A percentile compares a stretch with the other conserved stretches of the same genome.
Conservation (phyloP, 2,329 filamentous ascomycete genomes). For the Cercospora sp. region DNA sequence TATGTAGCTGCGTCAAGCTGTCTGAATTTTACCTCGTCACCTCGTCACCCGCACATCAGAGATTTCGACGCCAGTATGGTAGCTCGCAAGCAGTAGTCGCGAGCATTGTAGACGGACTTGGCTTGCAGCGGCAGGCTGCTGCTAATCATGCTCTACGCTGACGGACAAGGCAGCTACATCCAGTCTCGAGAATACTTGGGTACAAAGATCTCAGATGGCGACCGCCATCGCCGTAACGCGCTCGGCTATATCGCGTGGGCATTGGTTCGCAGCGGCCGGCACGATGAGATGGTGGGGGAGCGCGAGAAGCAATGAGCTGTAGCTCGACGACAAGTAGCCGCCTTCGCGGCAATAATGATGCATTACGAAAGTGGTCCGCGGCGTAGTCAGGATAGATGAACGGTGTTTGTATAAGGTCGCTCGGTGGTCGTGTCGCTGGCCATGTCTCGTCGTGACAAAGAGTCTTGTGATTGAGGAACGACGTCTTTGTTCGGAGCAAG, state of each 20-base stretch:
- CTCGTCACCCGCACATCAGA: background rate
- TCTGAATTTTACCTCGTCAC: background rate
- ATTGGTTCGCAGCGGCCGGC: conserved; percentile 9
- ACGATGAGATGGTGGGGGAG: conserved; percentile 1
- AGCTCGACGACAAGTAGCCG: background rate
- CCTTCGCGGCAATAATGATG: background rate
- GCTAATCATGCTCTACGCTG: background rate
- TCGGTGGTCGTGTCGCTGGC: background rate
- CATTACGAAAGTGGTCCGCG: background rate
- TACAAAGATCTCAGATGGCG: conserved; percentile 3
- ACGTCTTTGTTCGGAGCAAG: background rate
- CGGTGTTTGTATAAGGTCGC: background rate
- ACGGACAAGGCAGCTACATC: background rate
- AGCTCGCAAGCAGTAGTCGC: background rate
- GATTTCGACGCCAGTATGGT: background rate
- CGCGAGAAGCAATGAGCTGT: conserved; percentile 5
- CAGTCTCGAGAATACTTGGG: background rate
- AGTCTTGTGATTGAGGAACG: background rate
- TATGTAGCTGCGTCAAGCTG: background rate
- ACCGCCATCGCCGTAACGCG: background rate
- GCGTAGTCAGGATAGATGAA: background rate
- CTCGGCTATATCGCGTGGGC: background rate
- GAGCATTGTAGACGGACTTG: background rate
- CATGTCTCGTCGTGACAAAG: background rate
- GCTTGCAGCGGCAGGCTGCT: background rate